Evolutionary conservation across 495 filamentous ascomycete genomes (phyloP).

Genomic region (Penicillium egyptiacum): DNA sequence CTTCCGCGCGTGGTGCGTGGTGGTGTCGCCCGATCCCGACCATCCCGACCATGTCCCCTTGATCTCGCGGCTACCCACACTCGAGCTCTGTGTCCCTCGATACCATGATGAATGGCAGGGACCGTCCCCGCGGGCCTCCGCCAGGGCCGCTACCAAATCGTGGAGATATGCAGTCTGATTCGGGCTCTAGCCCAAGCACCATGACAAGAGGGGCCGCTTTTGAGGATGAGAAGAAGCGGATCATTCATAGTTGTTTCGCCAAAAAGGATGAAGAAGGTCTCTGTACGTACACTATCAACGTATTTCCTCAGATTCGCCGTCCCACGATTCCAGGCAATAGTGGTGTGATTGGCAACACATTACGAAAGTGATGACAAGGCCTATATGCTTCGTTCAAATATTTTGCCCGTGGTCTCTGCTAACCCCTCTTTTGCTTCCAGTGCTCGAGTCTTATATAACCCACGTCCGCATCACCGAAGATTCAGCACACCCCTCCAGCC

Average conservation of each 20-base stretch:
- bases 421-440: slow-evolving; percentile 42
- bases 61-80: slow-evolving; percentile 29
- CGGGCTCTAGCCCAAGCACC: slow-evolving; percentile 34
- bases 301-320: slow-evolving; percentile 4
- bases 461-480: slow-evolving; percentile 90
- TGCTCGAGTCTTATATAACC: slow-evolving; percentile 94
- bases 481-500: slow-evolving; percentile 76
- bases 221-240: slow-evolving; percentile 92
- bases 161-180: slow-evolving; percentile 31
- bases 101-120: slow-evolving; percentile 40
- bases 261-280: slow-evolving; percentile 83
- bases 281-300: slow-evolving; percentile 51
- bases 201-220: slow-evolving; percentile 82
- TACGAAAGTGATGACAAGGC: slow-evolving; percentile 5
- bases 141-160: slow-evolving; percentile 31
- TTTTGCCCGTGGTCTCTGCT: slow-evolving; percentile 5
- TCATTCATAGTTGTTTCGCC: slow-evolving; percentile 86
- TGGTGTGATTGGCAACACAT: slow-evolving; percentile 15
- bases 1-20: slow-evolving; percentile 18
- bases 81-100: slow-evolving; percentile 29
- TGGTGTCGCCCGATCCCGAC: slow-evolving; percentile 19
- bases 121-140: slow-evolving; percentile 36
- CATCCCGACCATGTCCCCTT: slow-evolving; percentile 42
- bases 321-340: background rate
- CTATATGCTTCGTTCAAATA: background rate